Evolutionary conservation across 352 stramenopile genomes (phyloP).

Genomic region (Globisporangium alternatum): DNA sequence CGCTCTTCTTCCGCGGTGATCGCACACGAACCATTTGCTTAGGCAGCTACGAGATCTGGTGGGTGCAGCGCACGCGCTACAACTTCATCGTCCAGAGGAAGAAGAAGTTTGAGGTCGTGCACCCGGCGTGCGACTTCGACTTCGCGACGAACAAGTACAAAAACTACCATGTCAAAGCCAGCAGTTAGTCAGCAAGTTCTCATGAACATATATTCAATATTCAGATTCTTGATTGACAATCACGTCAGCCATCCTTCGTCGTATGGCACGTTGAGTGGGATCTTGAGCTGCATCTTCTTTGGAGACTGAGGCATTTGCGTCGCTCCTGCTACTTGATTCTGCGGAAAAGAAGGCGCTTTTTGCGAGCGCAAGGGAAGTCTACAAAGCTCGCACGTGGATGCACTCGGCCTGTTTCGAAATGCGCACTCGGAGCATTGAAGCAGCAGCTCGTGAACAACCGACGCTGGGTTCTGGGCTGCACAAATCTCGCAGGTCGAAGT

Average conservation of each 20-base stretch:
- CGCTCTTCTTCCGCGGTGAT: slow-evolving; percentile 69
- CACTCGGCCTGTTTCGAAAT: slow-evolving; percentile 55
- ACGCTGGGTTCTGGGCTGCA: slow-evolving; percentile 62
- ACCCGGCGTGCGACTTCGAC: slow-evolving; percentile 78
- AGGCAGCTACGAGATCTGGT: slow-evolving; percentile 85
- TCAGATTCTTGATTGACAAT: slow-evolving; percentile 1
- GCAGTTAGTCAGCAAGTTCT: background rate
- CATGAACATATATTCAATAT: background rate
- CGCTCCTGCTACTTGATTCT: background rate
- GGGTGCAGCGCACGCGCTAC: slow-evolving; percentile 78
- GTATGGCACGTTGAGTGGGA: slow-evolving; percentile 20
- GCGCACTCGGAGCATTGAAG: slow-evolving; percentile 61
- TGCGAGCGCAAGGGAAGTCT: slow-evolving; percentile 27
- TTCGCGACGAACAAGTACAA: slow-evolving; percentile 77
- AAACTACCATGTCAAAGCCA: slow-evolving; percentile 46
- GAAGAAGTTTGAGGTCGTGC: slow-evolving; percentile 64
- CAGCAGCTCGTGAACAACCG: slow-evolving; percentile 42
- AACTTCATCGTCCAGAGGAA: slow-evolving; percentile 84
- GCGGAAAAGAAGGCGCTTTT: background rate
- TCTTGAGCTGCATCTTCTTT: slow-evolving; percentile 15
- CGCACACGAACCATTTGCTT: slow-evolving; percentile 56
- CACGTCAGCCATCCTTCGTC: slow-evolving; percentile 33
- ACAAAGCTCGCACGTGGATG: slow-evolving; percentile 58
- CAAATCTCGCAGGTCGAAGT: slow-evolving; percentile 68
- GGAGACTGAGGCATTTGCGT: background rate